These are phyloP conservation scores for Coemansia sp. DNA, from an alignment of 192 early-diverging fungal species.

Conservation along the genomic window DNA sequence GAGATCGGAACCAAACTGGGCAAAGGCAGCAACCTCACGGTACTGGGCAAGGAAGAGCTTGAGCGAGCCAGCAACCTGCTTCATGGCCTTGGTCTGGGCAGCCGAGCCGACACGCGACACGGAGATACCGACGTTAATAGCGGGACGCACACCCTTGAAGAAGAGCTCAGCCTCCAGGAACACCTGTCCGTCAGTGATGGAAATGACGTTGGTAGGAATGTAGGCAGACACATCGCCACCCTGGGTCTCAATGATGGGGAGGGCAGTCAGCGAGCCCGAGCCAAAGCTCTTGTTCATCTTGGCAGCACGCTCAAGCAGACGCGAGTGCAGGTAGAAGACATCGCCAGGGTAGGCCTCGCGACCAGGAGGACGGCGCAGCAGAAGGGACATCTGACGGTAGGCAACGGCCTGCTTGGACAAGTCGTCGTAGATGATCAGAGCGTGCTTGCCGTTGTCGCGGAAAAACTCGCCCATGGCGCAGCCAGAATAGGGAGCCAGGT, in stretches of 20 bases:
- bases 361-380: conserved; percentile 99
- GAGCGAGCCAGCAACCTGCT: conserved; percentile 99
- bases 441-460: conserved; percentile 98
- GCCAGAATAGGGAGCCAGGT: conserved; percentile 97
- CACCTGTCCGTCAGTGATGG: conserved; percentile 99
- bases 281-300: conserved; percentile 98
- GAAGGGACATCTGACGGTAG: conserved; percentile 99
- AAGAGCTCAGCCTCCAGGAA: conserved; percentile 99
- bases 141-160: conserved; percentile 99
- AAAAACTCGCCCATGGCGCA: conserved; percentile 98
- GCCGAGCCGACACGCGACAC: conserved; percentile 99
- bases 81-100: conserved; percentile 99
- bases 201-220: conserved; percentile 99
- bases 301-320: conserved; percentile 97
- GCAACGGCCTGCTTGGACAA: conserved; percentile 99
- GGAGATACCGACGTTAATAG: conserved; percentile 99
- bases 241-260: conserved; percentile 99
- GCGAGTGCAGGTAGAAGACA: conserved; percentile 99
- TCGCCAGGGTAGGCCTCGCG: conserved; percentile 99
- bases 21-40: conserved; percentile 99
- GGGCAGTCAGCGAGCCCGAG: conserved; percentile 95
- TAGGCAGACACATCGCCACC: conserved; percentile 99
- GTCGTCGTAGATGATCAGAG: conserved; percentile 99
- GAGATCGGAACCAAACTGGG: conserved; percentile 99
- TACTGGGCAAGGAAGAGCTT: conserved; percentile 99